A percentile compares a stretch with the other conserved stretches of the same genome.
phyloP scores from a whole-genome alignment of 352 stramenopile species.

The Pythium rhizo-oryzae region DNA sequence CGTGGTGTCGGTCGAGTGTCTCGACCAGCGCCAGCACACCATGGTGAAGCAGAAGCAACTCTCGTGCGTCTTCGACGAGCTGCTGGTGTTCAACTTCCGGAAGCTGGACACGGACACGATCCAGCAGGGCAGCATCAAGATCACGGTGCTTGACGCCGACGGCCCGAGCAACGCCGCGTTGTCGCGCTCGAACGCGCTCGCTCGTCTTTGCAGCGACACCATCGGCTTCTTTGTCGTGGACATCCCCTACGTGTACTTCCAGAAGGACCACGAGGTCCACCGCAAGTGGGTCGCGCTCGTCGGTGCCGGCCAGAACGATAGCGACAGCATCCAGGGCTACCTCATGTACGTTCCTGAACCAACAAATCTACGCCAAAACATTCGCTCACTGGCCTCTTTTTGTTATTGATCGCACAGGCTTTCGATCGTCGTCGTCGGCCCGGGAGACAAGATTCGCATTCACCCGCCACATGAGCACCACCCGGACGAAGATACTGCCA shows the following conservation, averaged over 20 bases:
- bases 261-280: conserved; percentile 86
- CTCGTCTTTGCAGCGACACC: conserved; percentile 66
- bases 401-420: conserved; percentile 41
- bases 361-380: background rate
- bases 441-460: conserved; percentile 77
- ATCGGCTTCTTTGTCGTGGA: conserved; percentile 89
- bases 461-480: conserved; percentile 51
- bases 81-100: conserved; percentile 89
- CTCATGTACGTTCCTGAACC: conserved; percentile 50
- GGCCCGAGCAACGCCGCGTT: conserved; percentile 28
- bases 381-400: background rate
- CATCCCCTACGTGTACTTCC: conserved; percentile 85
- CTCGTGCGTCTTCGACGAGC: conserved; percentile 91
- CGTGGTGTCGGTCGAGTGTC: conserved; percentile 83
- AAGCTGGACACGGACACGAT: conserved; percentile 76
- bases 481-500: conserved; percentile 34
- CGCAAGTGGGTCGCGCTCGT: conserved; percentile 91
- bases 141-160: conserved; percentile 87
- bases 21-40: conserved; percentile 81
- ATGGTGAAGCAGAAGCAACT: conserved; percentile 84
- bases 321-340: conserved; percentile 91
- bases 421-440: conserved; percentile 85
- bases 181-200: conserved; percentile 27
- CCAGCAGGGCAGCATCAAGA: conserved; percentile 74
- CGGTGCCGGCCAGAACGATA: conserved; percentile 66